These are phyloP conservation scores for Canariomyces notabilis DNA, from an alignment of 2,329 filamentous ascomycete genomes.

Conservation along the genomic window DNA sequence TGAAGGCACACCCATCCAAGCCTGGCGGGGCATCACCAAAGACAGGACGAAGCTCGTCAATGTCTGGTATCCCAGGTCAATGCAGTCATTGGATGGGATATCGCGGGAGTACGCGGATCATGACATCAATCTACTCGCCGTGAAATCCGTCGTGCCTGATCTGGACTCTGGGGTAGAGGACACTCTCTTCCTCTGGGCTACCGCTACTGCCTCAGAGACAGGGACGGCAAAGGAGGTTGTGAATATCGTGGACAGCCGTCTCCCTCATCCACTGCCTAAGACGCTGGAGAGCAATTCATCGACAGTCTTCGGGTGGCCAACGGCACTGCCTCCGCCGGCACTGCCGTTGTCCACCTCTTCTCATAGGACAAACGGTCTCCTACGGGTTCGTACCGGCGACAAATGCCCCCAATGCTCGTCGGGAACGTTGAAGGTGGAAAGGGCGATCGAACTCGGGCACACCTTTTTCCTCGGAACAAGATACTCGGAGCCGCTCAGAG, in stretches of 20 bases:
- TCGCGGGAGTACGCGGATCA: conserved; percentile 25
- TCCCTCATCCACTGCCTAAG: conserved; percentile 19
- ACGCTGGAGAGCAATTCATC: background rate
- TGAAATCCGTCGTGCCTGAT: conserved; percentile 62
- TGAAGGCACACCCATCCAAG: conserved; percentile 22
- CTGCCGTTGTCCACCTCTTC: conserved; percentile 1
- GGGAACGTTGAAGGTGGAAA: conserved; percentile 60
- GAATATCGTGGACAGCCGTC: conserved; percentile 36
- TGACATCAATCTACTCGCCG: conserved; percentile 48
- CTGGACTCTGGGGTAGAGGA: conserved; percentile 68
- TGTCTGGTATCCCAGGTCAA: conserved; percentile 56
- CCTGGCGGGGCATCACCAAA: conserved; percentile 61
- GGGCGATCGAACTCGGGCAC: conserved; percentile 85
- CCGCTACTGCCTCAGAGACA: conserved; percentile 27
- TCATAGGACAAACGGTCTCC: conserved; percentile 43
- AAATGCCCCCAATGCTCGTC: conserved; percentile 64
- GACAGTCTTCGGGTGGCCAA: conserved; percentile 17
- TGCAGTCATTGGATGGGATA: conserved; percentile 9
- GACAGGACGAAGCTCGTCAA: conserved; percentile 65
- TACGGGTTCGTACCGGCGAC: conserved; percentile 63
- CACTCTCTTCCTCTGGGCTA: conserved; percentile 48
- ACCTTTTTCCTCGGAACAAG: conserved; percentile 91
- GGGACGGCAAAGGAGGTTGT: conserved; percentile 26
- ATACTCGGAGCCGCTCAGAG: conserved; percentile 72
- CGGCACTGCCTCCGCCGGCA: background rate